Evolutionary conservation across 2,329 filamentous ascomycete species (phyloP), one percentile per base, ranked within the genome.

Genomic region (Claviceps humidiphila): DNA sequence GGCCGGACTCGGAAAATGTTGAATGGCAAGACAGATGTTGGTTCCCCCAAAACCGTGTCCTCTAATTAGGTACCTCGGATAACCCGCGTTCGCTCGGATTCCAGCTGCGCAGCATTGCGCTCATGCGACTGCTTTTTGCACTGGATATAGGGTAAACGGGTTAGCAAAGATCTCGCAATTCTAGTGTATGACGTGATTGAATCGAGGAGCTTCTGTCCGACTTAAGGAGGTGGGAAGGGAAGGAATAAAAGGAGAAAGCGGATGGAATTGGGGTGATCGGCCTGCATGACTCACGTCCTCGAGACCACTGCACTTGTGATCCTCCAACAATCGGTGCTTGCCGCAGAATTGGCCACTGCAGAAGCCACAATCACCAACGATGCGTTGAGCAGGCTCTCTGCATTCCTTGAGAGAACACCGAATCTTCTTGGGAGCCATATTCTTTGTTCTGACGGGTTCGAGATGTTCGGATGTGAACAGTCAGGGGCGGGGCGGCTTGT

Each of bases 91-190:
- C 91, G 80, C 77, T 98, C 91, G 53, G 84, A 81, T 70, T 96
- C 88, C 65, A 98, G 76, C 73, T 94, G 90, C 58, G 89, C 86
- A 54, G 89, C 87, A 68, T 98, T 98, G 59, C 89, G 83, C 68
- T 94, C 89, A 71, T 95, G 89, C 47, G 88, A 91, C 69, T 95
- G 89, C 75, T 95, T 93, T 78, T 96, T 95, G 78, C 91, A 96
- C 81, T 85, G 6, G 20, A 34, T 34, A 34, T 34, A 34, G 9
- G 14, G 46, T 34, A 50, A 51, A 53, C 55, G 20, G 47, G 50
- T 56, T 40, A 59, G 55, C 30, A 11, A 34, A 34, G 5, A 11
- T 34, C 30, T 4, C 9, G 3, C 9, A 9, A 34, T 34, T 34
- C 30, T 11, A 34, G 30, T 34, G 3, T 34, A 34, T 34, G 30